Evolutionary conservation across 495 filamentous ascomycete genomes (phyloP).

Genomic region (Alectoria sarmentosa): DNA sequence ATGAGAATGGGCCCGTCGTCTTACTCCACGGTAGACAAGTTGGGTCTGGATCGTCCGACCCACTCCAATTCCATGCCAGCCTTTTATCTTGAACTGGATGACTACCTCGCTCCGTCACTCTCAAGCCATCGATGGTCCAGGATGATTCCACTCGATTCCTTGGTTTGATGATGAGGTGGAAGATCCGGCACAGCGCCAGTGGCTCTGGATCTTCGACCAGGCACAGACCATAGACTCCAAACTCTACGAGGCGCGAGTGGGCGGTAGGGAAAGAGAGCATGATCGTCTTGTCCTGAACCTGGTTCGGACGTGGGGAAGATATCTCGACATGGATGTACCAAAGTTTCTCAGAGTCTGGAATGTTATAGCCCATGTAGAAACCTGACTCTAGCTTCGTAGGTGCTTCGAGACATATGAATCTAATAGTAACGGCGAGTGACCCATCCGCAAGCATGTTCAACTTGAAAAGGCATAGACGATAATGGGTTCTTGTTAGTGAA

Average conservation of each 20-base stretch:
- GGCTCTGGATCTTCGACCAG: not conserved
- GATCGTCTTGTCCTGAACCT: not conserved
- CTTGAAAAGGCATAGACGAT: slow-evolving; percentile 10
- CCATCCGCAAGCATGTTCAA: slow-evolving; percentile 5
- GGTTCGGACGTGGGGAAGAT: not conserved
- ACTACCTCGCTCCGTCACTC: not conserved
- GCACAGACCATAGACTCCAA: slow-evolving; percentile 1
- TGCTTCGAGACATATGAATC: not conserved
- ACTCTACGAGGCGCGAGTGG: not conserved
- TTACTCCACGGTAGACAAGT: slow-evolving; percentile 1
- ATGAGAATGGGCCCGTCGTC: slow-evolving; percentile 8
- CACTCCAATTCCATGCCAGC: slow-evolving; percentile 3
- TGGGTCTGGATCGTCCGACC: not conserved
- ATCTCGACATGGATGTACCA: not conserved
- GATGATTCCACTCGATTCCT: not conserved
- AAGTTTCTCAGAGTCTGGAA: not conserved
- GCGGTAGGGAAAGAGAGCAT: not conserved
- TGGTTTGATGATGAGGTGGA: not conserved
- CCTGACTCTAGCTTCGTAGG: not conserved
- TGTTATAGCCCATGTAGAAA: not conserved
- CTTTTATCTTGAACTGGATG: not conserved
- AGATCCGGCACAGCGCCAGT: slow-evolving; percentile 3
- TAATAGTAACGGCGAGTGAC: slow-evolving; percentile 1
- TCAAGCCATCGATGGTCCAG: not conserved
- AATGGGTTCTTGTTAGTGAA: not conserved